phyloP scores from a whole-genome alignment of 768 basidiomycete genomes.

The Auricularia cornea region DNA sequence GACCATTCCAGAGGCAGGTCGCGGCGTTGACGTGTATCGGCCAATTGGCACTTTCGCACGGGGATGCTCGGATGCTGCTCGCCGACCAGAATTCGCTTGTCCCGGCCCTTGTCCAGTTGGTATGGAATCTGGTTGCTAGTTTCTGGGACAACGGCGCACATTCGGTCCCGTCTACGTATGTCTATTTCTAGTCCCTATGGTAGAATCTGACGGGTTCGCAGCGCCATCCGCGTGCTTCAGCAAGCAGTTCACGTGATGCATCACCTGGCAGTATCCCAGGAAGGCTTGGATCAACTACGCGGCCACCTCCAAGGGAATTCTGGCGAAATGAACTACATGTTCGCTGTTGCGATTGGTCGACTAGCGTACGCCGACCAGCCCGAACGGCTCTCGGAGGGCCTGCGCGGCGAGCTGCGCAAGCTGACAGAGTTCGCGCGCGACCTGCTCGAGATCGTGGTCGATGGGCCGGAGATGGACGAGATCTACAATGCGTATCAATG shows the following conservation, averaged over 20 bases:
- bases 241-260: constrained; percentile 55
- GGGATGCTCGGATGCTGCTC: constrained; percentile 30
- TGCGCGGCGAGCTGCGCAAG: constrained; percentile 33
- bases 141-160: constrained; percentile 58
- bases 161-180: constrained; percentile 25
- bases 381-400: constrained; percentile 41
- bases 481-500: constrained; percentile 50
- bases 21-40: constrained; percentile 33
- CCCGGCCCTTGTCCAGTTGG: constrained; percentile 53
- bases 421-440: constrained; percentile 53
- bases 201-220: constrained; percentile 17
- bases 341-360: constrained; percentile 69
- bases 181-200: constrained; percentile 5
- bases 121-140: constrained; percentile 42
- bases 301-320: constrained; percentile 44
- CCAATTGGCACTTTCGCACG: constrained; percentile 31
- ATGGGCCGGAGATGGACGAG: constrained; percentile 61
- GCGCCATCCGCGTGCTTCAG: constrained; percentile 41
- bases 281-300: constrained; percentile 43
- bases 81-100: constrained; percentile 47
- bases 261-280: constrained; percentile 46
- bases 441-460: constrained; percentile 58
- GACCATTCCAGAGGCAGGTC: constrained; percentile 13
- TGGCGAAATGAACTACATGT: constrained; percentile 57
- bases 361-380: constrained; percentile 63